phyloP scores from a whole-genome alignment of 2,329 filamentous ascomycete genomes.

The Botryotinia convoluta region DNA sequence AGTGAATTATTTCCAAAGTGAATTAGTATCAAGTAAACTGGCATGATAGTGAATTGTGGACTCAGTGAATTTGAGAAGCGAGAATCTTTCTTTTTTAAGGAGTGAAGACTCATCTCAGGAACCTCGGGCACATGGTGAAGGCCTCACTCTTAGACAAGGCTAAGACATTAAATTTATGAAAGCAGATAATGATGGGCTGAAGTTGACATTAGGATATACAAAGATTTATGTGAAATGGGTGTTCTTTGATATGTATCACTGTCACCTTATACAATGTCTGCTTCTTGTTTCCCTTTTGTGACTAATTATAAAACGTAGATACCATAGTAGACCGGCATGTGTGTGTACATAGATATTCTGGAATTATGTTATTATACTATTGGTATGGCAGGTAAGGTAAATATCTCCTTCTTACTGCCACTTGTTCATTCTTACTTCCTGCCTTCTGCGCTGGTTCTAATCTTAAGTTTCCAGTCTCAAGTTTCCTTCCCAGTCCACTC shows the following conservation, averaged over 20 bases:
- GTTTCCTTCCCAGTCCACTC: constrained; percentile 29
- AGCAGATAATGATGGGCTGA: neutral
- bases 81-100: neutral
- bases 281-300: neutral
- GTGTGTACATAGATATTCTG: neutral
- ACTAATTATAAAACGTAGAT: neutral
- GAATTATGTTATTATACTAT: constrained; percentile 1
- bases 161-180: neutral
- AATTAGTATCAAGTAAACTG: neutral
- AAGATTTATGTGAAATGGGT: neutral
- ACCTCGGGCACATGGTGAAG: neutral
- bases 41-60: neutral
- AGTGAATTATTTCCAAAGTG: neutral
- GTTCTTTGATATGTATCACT: neutral
- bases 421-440: neutral
- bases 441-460: neutral
- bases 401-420: neutral
- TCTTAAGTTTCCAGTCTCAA: neutral
- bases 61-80: neutral
- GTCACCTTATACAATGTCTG: neutral
- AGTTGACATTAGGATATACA: neutral
- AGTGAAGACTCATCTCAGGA: neutral
- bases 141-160: neutral
- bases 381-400: neutral
- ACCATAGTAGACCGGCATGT: neutral